phyloP scores from a whole-genome alignment of 352 stramenopile species.

The Blastocystis sp. region DNA sequence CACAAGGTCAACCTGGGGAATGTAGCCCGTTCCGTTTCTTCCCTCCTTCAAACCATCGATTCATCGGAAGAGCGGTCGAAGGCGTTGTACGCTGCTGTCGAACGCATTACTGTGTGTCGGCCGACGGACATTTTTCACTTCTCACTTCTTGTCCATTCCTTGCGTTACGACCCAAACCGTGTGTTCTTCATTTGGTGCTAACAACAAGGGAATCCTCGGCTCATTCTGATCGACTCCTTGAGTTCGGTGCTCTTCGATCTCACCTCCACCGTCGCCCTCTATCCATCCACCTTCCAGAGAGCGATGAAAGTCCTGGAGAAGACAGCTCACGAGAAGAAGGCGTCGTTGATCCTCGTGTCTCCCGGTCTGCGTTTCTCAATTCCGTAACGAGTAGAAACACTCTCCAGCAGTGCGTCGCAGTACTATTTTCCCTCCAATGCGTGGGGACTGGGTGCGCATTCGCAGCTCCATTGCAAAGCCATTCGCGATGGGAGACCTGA shows the following conservation, averaged over 20 bases:
- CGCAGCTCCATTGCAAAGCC: neutral
- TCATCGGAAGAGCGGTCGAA: neutral
- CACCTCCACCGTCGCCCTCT: neutral
- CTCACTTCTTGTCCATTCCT: neutral
- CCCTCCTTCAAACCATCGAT: neutral
- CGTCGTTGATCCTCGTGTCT: neutral
- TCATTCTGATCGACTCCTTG: constrained; percentile 32
- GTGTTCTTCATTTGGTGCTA: neutral
- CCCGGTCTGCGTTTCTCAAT: neutral
- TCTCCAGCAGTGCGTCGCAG: neutral
- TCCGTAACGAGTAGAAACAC: neutral
- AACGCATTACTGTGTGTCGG: constrained; percentile 13
- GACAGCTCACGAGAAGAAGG: neutral
- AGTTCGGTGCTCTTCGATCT: constrained; percentile 24
- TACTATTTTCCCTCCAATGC: neutral
- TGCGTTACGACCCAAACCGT: neutral
- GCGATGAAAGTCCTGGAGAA: neutral
- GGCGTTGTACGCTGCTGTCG: neutral
- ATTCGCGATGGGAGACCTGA: neutral
- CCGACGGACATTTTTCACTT: constrained; percentile 25
- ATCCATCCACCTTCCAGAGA: neutral
- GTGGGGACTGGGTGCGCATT: neutral
- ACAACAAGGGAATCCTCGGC: neutral
- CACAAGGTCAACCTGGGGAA: neutral
- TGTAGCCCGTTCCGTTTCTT: neutral